Evolutionary conservation across 2,329 filamentous ascomycete genomes (phyloP).

Genomic region (Pochonia chlamydosporia): DNA sequence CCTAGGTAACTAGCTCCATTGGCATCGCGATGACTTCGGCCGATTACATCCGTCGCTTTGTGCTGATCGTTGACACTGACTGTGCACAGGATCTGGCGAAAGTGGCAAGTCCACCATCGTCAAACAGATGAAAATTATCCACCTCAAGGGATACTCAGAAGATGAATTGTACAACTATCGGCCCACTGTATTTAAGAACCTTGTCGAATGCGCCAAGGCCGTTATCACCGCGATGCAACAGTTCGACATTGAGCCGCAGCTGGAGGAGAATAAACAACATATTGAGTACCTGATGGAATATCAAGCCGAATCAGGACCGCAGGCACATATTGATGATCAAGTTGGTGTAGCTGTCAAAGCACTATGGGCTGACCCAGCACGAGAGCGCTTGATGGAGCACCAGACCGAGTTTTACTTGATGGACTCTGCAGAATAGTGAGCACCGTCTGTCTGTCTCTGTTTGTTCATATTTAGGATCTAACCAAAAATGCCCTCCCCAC

Average conservation of each 20-base stretch:
- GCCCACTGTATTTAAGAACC: slow-evolving; percentile 95
- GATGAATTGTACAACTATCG: slow-evolving; percentile 93
- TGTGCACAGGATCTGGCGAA: slow-evolving; percentile 85
- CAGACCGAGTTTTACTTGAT: slow-evolving; percentile 98
- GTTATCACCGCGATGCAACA: slow-evolving; percentile 88
- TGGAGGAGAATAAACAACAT: slow-evolving; percentile 64
- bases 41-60: too few relatives aligned
- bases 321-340: slow-evolving; percentile 72
- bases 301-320: slow-evolving; percentile 83
- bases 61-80: slow-evolving; percentile 13
- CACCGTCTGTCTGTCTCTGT: slow-evolving; percentile 9
- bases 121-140: slow-evolving; percentile 99
- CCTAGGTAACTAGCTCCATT: slow-evolving; percentile 63
- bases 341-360: slow-evolving; percentile 79
- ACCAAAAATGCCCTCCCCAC: slow-evolving; percentile 3
- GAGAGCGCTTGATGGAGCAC: slow-evolving; percentile 79
- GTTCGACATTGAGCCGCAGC: slow-evolving; percentile 76
- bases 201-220: slow-evolving; percentile 93
- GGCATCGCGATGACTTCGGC: too few relatives aligned
- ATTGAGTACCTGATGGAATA: slow-evolving; percentile 81
- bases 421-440: slow-evolving; percentile 98
- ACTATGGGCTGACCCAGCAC: slow-evolving; percentile 85
- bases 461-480: slow-evolving; percentile 1
- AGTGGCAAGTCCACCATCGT: slow-evolving; percentile 99
- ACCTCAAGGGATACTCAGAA: slow-evolving; percentile 92